These are phyloP conservation scores for Sphenostylis stenocarpa DNA, from an alignment of 306 rosid species.

Conservation along the genomic window DNA sequence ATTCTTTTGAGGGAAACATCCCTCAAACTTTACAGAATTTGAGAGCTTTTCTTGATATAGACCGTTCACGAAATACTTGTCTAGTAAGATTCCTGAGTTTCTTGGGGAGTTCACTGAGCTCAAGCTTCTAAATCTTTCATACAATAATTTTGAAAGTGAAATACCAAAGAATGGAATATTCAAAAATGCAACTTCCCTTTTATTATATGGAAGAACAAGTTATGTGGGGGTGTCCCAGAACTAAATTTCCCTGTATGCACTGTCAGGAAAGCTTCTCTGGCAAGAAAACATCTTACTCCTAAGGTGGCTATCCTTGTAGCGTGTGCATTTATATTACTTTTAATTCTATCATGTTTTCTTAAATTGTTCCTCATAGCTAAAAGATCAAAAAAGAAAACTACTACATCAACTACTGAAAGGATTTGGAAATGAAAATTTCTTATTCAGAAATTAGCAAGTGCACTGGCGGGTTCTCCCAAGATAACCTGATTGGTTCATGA, in stretches of 20 bases:
- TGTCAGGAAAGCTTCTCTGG: background rate
- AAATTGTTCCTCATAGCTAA: background rate
- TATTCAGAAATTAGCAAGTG: slow-evolving; percentile 28
- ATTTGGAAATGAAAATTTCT: slow-evolving; percentile 25
- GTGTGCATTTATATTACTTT: slow-evolving; percentile 2
- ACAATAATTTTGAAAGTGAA: slow-evolving; percentile 43
- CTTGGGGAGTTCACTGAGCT: slow-evolving; percentile 25
- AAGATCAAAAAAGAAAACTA: background rate
- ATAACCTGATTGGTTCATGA: slow-evolving; percentile 41
- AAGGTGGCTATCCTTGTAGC: slow-evolving; percentile 32
- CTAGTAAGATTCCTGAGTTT: slow-evolving; percentile 42
- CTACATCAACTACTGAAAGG: background rate
- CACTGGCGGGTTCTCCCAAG: slow-evolving; percentile 39
- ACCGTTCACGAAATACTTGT: slow-evolving; percentile 41
- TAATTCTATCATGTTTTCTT: slow-evolving; percentile 30
- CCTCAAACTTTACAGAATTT: slow-evolving; percentile 29
- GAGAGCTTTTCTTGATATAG: slow-evolving; percentile 41
- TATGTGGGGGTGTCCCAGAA: slow-evolving; percentile 43
- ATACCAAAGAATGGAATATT: slow-evolving; percentile 40
- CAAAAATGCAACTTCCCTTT: slow-evolving; percentile 26
- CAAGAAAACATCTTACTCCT: background rate
- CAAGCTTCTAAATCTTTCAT: slow-evolving; percentile 37
- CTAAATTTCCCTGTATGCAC: slow-evolving; percentile 36
- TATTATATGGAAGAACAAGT: slow-evolving; percentile 36
- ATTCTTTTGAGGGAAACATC: slow-evolving; percentile 26